Evolutionary conservation across 139 green algal species (phyloP), one percentile per base, ranked within the genome.

Genomic region (Prasinococcaceae sp.): DNA sequence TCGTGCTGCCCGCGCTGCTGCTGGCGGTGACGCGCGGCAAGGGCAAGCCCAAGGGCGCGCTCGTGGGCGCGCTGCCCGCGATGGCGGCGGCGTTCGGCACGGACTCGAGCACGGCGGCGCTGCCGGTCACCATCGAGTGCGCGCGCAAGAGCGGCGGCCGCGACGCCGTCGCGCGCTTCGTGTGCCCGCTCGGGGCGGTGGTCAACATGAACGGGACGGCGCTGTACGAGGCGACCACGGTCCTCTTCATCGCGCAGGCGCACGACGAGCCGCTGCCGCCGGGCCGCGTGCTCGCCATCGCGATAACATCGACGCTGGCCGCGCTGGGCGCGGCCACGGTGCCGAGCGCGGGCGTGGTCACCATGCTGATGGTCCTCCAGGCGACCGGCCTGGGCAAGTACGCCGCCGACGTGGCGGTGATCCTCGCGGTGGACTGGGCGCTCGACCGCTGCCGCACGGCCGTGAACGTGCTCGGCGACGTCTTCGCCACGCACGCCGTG

Each of bases 161-260:
- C 0, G 55, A 60, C 22, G 38, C 26, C 39, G 53, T 76, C 6
- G 58, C 76, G 5, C 20, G 58, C 19, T 82, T 82, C 53, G 70
- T 81, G 36, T 29, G 81, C 27, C 74, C 74, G 0, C 63, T 82
- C 25, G 72, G 71, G 3, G 64, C 69, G 16, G 72, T 53, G 1
- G 50, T 82, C 23, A 82, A 82, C 63, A 70, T 80, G 68, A 68
- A 68, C 46, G 74, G 74, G 30, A 81, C 73, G 0, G 74, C 74
- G 24, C 66, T 82, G 33, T 82, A 82, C 29, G 74, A 82, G 43
- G 73, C 74, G 1, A 50, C 47, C 30, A 79, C 74, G 3, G 74
- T 75, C 37, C 65, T 82, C 38, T 82, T 82, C 56, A 73, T 82
- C 24, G 74, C 73, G 1, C 74, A 78, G 70, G 66, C 61, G 2